Evolutionary conservation across 2,329 filamentous ascomycete species (phyloP).

Genomic region (Cercospora zeina): DNA sequence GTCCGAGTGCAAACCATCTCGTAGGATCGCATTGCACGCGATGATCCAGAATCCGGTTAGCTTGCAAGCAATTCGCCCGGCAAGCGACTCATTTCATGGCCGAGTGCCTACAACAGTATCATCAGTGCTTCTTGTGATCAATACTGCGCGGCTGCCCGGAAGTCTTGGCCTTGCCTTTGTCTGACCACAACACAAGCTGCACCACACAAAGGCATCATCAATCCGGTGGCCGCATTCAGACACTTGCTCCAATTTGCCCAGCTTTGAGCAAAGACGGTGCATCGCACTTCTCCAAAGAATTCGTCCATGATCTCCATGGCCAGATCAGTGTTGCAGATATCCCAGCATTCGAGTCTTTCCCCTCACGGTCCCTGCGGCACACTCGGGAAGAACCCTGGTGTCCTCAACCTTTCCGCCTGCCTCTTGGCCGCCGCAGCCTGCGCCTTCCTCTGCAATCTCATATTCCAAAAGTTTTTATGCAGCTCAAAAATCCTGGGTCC

Average conservation of each 20-base stretch:
- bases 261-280: neutral
- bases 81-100: too few species aligned
- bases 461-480: constrained; percentile 87
- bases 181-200: neutral
- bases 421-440: constrained; percentile 77
- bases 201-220: neutral
- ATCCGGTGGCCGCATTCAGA: neutral
- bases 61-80: too few species aligned
- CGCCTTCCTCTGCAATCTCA: constrained; percentile 74
- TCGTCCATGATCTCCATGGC: neutral
- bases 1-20: too few species aligned
- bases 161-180: neutral
- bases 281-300: neutral
- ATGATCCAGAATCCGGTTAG: too few species aligned
- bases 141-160: too few species aligned
- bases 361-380: constrained; percentile 40
- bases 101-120: too few species aligned
- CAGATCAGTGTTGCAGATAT: neutral
- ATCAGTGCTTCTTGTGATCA: too few species aligned
- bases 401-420: constrained; percentile 75
- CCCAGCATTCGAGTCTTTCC: too few species aligned
- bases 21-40: too few species aligned
- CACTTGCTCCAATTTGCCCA: neutral
- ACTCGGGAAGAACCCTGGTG: constrained; percentile 79
- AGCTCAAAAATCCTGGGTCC: constrained; percentile 80